Evolutionary conservation across 1,284 basidiomycete species (phyloP).

Genomic region (Mycena sp.): DNA sequence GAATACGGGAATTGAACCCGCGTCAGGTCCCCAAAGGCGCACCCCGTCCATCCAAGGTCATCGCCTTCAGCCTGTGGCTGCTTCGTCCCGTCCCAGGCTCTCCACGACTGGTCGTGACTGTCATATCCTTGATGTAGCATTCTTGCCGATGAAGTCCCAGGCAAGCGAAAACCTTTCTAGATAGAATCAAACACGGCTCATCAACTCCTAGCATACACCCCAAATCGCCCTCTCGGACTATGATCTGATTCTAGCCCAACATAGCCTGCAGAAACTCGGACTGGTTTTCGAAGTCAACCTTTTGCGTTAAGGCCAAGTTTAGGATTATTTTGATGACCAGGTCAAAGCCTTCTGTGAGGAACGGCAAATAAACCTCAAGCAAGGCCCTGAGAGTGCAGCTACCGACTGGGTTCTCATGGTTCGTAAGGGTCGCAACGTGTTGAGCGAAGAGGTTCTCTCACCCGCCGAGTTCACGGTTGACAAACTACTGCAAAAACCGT

Average conservation of each 20-base stretch:
- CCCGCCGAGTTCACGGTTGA: background rate
- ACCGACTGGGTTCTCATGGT: conserved; percentile 10
- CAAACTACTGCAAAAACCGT: background rate
- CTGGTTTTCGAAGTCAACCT: conserved; percentile 14
- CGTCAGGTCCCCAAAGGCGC: conserved; percentile 13
- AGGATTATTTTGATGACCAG: conserved; percentile 1
- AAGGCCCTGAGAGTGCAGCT: background rate
- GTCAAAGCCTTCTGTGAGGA: conserved; percentile 16
- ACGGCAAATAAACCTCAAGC: background rate
- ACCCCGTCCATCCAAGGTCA: conserved; percentile 5
- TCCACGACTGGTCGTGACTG: background rate
- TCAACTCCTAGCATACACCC: background rate
- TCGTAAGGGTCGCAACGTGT: background rate
- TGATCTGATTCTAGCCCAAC: background rate
- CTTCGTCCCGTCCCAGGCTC: background rate
- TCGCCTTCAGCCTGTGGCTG: background rate
- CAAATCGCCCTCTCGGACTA: background rate
- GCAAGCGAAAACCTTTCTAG: background rate
- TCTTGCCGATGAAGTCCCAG: conserved; percentile 11
- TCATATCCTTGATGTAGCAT: conserved; percentile 14
- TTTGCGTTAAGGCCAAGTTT: conserved; percentile 6
- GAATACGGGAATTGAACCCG: background rate
- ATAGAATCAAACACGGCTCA: background rate
- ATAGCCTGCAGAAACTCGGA: background rate
- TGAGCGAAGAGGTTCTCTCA: background rate